Evolutionary conservation across 768 basidiomycete genomes (phyloP).

Genomic region (Leucosporidium creatinivorum): DNA sequence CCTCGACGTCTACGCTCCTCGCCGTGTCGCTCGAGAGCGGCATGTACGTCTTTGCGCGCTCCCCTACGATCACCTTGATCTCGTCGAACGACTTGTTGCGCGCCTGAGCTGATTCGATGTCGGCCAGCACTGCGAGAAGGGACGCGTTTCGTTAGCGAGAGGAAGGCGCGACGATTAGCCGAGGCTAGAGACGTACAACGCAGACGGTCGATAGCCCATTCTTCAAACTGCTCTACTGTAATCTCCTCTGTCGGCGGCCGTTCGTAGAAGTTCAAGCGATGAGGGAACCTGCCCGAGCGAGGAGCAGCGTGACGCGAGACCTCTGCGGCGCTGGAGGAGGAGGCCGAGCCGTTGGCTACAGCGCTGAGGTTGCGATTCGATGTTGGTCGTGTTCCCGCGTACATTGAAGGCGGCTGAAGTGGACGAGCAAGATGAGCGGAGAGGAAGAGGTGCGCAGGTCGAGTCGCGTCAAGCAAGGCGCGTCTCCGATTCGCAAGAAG

Average conservation of each 20-base stretch:
- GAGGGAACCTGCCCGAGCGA: constrained; percentile 49
- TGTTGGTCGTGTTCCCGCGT: no score
- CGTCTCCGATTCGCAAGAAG: no score
- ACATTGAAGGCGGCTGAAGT: no score
- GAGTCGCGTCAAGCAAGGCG: no score
- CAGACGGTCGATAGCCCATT: constrained; percentile 76
- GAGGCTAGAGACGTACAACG: constrained; percentile 42
- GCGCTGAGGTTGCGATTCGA: background rate
- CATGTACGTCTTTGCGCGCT: constrained; percentile 67
- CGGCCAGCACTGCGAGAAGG: constrained; percentile 57
- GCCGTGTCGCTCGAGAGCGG: constrained; percentile 57
- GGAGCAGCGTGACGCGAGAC: background rate
- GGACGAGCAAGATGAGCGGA: no score
- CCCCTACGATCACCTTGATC: constrained; percentile 55
- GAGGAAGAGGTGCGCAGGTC: no score
- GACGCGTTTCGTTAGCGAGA: constrained; percentile 33
- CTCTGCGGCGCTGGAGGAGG: background rate
- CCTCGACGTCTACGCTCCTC: constrained; percentile 47
- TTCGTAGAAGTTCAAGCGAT: constrained; percentile 63
- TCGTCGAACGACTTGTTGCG: constrained; percentile 78
- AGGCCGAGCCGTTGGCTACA: background rate
- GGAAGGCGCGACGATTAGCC: constrained; percentile 25
- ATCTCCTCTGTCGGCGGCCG: constrained; percentile 76
- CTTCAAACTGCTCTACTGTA: constrained; percentile 91
- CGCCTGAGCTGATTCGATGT: constrained; percentile 81